Evolutionary conservation across 129 eudicot genomes (phyloP).

Genomic region (Pittosporum tobira): DNA sequence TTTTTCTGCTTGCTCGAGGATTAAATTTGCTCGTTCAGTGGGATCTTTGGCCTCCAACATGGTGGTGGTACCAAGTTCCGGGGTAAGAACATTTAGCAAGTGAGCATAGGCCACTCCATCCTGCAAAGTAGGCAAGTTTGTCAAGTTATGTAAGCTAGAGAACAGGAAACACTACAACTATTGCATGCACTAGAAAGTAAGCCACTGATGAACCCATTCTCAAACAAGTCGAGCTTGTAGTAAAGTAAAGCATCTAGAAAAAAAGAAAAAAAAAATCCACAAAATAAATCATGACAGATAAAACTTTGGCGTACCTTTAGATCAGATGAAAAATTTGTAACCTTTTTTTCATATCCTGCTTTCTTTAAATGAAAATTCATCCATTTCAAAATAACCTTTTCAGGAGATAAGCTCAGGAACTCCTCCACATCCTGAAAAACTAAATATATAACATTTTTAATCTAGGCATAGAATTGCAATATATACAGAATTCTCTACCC

Average conservation of each 20-base stretch:
- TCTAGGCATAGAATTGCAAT: background rate
- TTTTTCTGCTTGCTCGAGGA: conserved; percentile 55
- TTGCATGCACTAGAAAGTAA: background rate
- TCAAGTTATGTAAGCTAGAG: background rate
- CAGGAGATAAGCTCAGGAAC: conserved; percentile 57
- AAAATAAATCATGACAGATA: too few species aligned
- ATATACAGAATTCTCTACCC: background rate
- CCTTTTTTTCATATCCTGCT: conserved; percentile 47
- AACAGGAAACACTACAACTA: background rate
- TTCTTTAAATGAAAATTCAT: conserved; percentile 53
- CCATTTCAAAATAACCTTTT: conserved; percentile 59
- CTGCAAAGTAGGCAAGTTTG: conserved; percentile 16
- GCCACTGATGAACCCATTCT: background rate
- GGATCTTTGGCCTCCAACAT: conserved; percentile 52
- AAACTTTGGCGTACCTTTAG: conserved; percentile 29
- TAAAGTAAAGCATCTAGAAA: too few species aligned
- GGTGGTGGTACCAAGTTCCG: conserved; percentile 39
- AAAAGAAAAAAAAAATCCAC: too few species aligned
- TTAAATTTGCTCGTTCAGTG: conserved; percentile 50
- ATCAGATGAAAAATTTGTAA: conserved; percentile 54
- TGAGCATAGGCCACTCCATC: conserved; percentile 62
- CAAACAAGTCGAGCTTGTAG: background rate
- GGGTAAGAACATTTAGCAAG: conserved; percentile 64
- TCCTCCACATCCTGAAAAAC: conserved; percentile 49
- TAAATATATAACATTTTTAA: background rate